Evolutionary conservation across 2,329 filamentous ascomycete genomes (phyloP).

Genomic region (Paracorniculantispora psalliotae): DNA sequence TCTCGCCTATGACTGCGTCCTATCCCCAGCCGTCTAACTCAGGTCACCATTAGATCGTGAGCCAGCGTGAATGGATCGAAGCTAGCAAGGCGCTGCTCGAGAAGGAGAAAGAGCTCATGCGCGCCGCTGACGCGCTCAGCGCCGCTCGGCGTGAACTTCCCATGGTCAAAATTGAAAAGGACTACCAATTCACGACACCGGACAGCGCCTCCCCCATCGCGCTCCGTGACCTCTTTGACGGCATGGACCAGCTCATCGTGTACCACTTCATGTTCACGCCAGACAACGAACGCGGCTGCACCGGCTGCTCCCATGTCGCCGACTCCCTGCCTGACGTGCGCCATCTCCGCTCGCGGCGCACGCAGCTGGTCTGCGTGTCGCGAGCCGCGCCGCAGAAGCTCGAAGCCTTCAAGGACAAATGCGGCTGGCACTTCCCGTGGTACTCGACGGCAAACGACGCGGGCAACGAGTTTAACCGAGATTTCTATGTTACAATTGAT

Average conservation of each 20-base stretch:
- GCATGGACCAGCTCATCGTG: conserved; percentile 33
- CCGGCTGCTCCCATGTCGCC: conserved; percentile 33
- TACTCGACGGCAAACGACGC: conserved; percentile 26
- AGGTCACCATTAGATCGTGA: conserved; percentile 24
- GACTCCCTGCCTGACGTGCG: conserved; percentile 34
- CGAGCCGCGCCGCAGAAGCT: conserved; percentile 34
- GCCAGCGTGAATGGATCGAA: conserved; percentile 29
- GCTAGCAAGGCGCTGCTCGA: conserved; percentile 29
- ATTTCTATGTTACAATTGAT: conserved; percentile 33
- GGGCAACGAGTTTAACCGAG: conserved; percentile 34
- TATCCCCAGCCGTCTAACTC: too few relatives aligned
- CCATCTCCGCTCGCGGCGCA: conserved; percentile 34
- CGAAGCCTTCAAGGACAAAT: conserved; percentile 30
- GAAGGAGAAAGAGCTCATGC: conserved; percentile 31
- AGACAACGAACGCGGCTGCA: conserved; percentile 29
- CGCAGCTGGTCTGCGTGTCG: conserved; percentile 34
- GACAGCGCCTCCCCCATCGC: conserved; percentile 18
- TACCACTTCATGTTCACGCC: conserved; percentile 45
- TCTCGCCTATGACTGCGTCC: not conserved
- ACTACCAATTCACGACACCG: conserved; percentile 31
- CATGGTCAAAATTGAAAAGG: conserved; percentile 34
- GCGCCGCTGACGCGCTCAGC: conserved; percentile 25
- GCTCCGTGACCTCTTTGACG: conserved; percentile 29
- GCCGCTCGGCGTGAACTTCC: conserved; percentile 32
- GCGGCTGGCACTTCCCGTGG: conserved; percentile 39